A percentile compares a stretch with the other conserved stretches of the same genome.
These are phyloP conservation scores for Clonostachys solani DNA, from an alignment of 2,329 filamentous ascomycete genomes.

Conservation along the genomic window DNA sequence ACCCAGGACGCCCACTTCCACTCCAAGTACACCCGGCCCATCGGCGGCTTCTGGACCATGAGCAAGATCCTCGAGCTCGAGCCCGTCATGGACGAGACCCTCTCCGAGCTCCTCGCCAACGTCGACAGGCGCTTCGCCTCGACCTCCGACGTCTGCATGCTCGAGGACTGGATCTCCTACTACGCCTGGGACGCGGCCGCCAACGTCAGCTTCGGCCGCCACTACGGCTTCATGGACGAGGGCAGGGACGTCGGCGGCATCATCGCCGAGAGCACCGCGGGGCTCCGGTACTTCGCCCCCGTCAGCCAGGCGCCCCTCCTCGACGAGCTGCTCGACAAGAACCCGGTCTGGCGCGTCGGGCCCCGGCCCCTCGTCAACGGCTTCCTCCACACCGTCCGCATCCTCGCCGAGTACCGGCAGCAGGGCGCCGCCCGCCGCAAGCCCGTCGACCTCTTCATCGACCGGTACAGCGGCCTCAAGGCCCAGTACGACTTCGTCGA, in stretches of 20 bases:
- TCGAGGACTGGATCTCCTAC: conserved; percentile 8
- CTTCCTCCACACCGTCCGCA: conserved; percentile 11
- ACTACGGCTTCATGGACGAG: conserved; percentile 33
- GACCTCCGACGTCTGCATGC: background rate
- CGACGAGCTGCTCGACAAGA: conserved; percentile 19
- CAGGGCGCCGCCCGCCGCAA: background rate
- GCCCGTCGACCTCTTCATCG: conserved; percentile 14
- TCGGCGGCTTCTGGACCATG: conserved; percentile 8
- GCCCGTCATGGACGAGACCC: conserved; percentile 9
- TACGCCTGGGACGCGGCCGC: conserved; percentile 35
- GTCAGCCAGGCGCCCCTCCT: conserved; percentile 16
- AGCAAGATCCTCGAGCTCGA: conserved; percentile 9
- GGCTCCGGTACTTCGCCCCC: conserved; percentile 22
- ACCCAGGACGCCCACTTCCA: conserved; percentile 9
- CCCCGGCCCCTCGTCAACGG: conserved; percentile 11
- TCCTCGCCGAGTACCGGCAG: conserved; percentile 10
- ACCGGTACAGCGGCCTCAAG: conserved; percentile 7
- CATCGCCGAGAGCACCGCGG: conserved; percentile 18
- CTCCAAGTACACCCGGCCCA: conserved; percentile 6
- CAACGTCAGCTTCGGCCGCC: conserved; percentile 29
- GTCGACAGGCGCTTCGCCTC: conserved; percentile 6
- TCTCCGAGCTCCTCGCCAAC: conserved; percentile 3
- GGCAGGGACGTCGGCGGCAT: conserved; percentile 28
- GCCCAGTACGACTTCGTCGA: conserved; percentile 26
- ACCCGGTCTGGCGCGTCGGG: conserved; percentile 15